Percentiles rank a stretch among this genome's conserved stretches.
Evolutionary conservation across 805 yeast species (phyloP).

Genomic region (Cyberlindnera maritima): DNA sequence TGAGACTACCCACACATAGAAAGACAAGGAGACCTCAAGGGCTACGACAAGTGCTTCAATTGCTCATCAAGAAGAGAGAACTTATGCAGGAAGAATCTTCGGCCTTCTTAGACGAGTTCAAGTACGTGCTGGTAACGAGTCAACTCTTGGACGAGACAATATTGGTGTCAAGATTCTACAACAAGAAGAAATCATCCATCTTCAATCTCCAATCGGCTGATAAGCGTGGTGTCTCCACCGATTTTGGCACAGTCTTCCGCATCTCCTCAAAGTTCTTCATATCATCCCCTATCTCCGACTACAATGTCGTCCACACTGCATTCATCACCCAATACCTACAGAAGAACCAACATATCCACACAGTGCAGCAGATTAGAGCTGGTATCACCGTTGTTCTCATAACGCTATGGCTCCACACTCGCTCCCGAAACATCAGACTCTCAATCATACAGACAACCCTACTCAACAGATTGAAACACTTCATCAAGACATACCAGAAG

Average conservation of each 20-base stretch:
- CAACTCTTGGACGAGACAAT: conserved; percentile 42
- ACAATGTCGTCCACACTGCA: conserved; percentile 1
- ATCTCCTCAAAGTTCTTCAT: conserved; percentile 1
- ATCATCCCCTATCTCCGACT: not conserved
- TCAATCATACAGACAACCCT: conserved; percentile 14
- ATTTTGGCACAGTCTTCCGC: conserved; percentile 4
- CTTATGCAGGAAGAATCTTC: conserved; percentile 10
- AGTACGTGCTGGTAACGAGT: conserved; percentile 48
- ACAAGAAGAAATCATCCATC: conserved; percentile 17
- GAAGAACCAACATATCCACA: not conserved
- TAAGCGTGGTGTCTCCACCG: conserved; percentile 1
- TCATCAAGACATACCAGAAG: conserved; percentile 24
- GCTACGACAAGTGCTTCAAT: conserved; percentile 1
- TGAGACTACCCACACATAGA: not conserved
- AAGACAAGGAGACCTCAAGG: not conserved
- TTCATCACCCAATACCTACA: conserved; percentile 3
- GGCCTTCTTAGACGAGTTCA: conserved; percentile 47
- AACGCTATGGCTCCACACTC: conserved; percentile 8
- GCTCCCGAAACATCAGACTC: conserved; percentile 5
- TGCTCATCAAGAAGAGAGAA: conserved; percentile 6
- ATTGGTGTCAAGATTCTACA: conserved; percentile 26
- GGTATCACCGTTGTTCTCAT: conserved; percentile 2
- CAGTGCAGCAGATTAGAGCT: conserved; percentile 4
- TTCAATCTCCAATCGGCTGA: not conserved
- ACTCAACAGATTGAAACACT: conserved; percentile 17